phyloP scores from a whole-genome alignment of 2,329 filamentous ascomycete species.

The Pestalotiopsis sp. region DNA sequence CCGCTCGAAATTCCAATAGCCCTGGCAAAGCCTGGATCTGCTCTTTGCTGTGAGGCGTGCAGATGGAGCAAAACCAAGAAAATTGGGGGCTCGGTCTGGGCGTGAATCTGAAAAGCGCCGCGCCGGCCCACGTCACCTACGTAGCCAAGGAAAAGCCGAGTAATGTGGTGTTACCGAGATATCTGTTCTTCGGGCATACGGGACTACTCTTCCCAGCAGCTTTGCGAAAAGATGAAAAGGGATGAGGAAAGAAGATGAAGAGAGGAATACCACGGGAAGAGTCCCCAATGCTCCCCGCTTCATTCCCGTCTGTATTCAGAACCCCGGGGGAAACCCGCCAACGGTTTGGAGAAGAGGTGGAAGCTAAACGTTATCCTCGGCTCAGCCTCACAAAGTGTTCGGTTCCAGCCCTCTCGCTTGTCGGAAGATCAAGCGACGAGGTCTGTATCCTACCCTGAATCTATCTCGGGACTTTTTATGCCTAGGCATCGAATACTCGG shows the following conservation, averaged over 20 bases:
- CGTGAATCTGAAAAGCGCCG: neutral
- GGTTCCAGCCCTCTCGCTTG: neutral
- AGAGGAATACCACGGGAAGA: neutral
- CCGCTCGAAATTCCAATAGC: neutral
- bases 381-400: constrained; percentile 3
- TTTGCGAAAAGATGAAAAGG: neutral
- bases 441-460: neutral
- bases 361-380: constrained; percentile 1
- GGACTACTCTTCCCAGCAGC: constrained; percentile 1
- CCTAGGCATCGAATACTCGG: neutral
- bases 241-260: neutral
- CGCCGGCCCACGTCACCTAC: neutral
- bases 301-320: neutral
- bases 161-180: neutral
- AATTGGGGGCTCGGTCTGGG: neutral
- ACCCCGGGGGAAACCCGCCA: neutral
- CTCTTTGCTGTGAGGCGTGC: neutral
- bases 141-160: constrained; percentile 7
- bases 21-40: neutral
- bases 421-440: constrained; percentile 4
- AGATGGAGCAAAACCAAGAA: neutral
- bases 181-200: constrained; percentile 2
- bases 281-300: constrained; percentile 1
- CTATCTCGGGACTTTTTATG: constrained; percentile 1
- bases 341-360: neutral